Evolutionary conservation across 2,329 filamentous ascomycete species (phyloP), one percentile per base, ranked within the genome.

Genomic region (Colletotrichum melonis): DNA sequence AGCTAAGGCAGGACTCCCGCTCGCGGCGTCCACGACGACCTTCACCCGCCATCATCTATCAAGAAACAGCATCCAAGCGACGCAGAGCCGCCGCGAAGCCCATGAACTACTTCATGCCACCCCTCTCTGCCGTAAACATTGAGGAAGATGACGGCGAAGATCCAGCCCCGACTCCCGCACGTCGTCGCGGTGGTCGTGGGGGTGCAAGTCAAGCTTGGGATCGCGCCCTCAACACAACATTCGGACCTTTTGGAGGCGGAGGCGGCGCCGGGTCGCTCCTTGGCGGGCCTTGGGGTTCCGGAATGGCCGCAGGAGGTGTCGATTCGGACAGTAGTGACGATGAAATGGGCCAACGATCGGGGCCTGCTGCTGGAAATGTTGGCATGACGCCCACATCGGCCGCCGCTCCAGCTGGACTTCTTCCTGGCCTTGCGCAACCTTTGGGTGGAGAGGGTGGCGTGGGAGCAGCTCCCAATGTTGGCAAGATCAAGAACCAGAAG

Each of bases 321-420:
- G 97, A 98, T 78, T 98, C 96, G 6, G 97, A 99, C 80, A 98
- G 95, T 82, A 99, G 97, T 81, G 97, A 99, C 78, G 97, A 99
- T 77, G 97, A 99, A 79, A 91, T 91, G 82, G 88, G 89, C 75
- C 91, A 92, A 75, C 90, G 93, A 73, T 90, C 88, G 8, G 85
- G 79, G 42, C 42, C 42, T 49, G 78, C 82, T 74, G 82, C 85
- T 56, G 83, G 81, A 58, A 89, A 92, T 72, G 86, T 94, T 1
- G 88, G 88, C 72, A 88, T 90, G 87, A 90, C 88, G 1, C 89
- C 89, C 4, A 90, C 88, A 1, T 84, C 88, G 42, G 86, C 85
- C 2, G 85, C 85, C 5, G 80, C 83, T 28, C 82, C 86, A 32
- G 84, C 84, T 22, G 86, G 86, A 5, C 76, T 89, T 62, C 81